Evolutionary conservation across 352 stramenopile genomes (phyloP), one percentile per base, ranked within the genome.

Genomic region (Globisporangium abappressorium): DNA sequence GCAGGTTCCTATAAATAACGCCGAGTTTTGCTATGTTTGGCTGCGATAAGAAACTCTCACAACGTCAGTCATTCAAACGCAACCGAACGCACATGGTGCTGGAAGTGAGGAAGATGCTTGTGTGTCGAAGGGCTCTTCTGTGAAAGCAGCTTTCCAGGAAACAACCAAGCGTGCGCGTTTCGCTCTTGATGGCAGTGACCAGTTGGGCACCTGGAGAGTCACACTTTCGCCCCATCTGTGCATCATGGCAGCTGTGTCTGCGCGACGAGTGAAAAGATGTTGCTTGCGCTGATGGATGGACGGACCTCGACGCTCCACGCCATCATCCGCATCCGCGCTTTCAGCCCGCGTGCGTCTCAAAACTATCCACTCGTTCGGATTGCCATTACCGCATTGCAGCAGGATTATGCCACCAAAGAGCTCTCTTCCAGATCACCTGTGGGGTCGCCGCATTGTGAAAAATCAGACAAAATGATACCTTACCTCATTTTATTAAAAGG

Each of bases 391-490:
- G 56, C 20, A 47, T 30, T 46, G n/a, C 20, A 8, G 22, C 8
- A n/a, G 20, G 56, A 61, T 61, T 55, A 15, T 55, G 47, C 47
- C 47, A 28, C 22, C 15, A 5, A 26, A 61, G 7, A 28, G 33
- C 41, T 24, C 33, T 47, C 56, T 49, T 47, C 8, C 8, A 61
- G 55, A 61, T 61, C 30, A 36, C 15, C 36, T 61, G 33, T 61
- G 33, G 30, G 20, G 30, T 61, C 56, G 56, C 30, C 20, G n/a
- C 56, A n/a, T 61, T 61, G 56, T 61, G 56, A 20, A 28, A 55
- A 55, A 55, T 28, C 9, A 6, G 15, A 14, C 20, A 60, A 43
- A 49, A 22, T 22, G 41, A 49, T 6, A 49, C 5, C 41, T 49
- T 5, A 0, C 0, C 15, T 49, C 14, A 4, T 49, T 8, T 20